Conservation (phyloP, 768 basidiomycete genomes). For the Auriculariales sp. region DNA sequence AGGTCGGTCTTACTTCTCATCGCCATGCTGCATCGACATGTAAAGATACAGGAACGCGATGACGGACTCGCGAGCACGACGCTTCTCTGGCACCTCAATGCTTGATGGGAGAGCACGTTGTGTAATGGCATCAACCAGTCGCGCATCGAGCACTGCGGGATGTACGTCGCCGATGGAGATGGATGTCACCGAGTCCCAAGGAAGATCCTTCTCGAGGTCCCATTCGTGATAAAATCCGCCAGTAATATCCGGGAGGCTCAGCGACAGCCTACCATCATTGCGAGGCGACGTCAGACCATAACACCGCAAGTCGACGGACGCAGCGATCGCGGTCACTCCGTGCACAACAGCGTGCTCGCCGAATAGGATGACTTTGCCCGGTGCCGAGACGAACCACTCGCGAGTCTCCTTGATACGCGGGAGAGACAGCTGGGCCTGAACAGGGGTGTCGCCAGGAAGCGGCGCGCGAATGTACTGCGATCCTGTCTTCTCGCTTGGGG, state of each 20-base stretch:
- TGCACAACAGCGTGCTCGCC: conserved; percentile 99
- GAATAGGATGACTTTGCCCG: conserved; percentile 95
- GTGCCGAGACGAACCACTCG: conserved; percentile 86
- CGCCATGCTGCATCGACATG: conserved; percentile 52
- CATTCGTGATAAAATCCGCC: conserved; percentile 67
- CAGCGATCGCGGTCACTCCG: conserved; percentile 93
- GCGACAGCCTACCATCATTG: conserved; percentile 52
- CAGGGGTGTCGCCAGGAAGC: conserved; percentile 8
- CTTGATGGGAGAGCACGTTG: conserved; percentile 22
- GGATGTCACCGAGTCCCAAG: conserved; percentile 61
- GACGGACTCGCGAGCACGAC: conserved; percentile 30
- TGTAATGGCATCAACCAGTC: conserved; percentile 58
- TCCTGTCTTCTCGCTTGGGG: conserved; percentile 29
- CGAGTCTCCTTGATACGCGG: conserved; percentile 18
- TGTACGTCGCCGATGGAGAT: conserved; percentile 35
- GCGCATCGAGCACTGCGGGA: conserved; percentile 55
- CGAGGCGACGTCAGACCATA: conserved; percentile 74
- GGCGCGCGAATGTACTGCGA: conserved; percentile 31
- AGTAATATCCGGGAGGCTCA: conserved; percentile 72
- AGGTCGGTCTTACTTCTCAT: conserved; percentile 34
- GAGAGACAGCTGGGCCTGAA: not conserved
- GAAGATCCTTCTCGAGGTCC: conserved; percentile 50
- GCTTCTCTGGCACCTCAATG: conserved; percentile 13
- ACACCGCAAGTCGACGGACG: conserved; percentile 89
- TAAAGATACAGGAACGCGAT: conserved; percentile 89